Conservation (phyloP, 768 basidiomycete species). For the Mrakia blollopis region DNA sequence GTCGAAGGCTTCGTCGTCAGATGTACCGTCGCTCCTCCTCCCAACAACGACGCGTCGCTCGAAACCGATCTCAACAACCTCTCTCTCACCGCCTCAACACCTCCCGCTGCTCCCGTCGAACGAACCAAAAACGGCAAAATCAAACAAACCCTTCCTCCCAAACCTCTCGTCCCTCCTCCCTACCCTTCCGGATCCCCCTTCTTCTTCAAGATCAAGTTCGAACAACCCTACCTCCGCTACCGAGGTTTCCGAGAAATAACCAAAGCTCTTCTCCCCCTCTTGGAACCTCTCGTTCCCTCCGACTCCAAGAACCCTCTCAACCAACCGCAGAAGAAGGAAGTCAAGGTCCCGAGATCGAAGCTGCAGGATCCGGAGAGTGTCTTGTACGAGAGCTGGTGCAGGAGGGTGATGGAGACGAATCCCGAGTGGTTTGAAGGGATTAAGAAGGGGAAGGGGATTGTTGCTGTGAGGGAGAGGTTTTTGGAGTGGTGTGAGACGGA, state of each 20-base stretch:
- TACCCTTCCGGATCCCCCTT: slow-evolving; percentile 77
- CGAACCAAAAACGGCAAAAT: neutral
- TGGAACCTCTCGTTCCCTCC: neutral
- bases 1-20: slow-evolving; percentile 95
- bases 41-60: slow-evolving; percentile 40
- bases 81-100: neutral
- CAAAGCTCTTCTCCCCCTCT: slow-evolving; percentile 56
- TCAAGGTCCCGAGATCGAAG: slow-evolving; percentile 47
- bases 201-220: slow-evolving; percentile 99
- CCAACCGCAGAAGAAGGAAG: slow-evolving; percentile 25
- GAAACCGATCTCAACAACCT: slow-evolving; percentile 8
- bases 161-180: slow-evolving; percentile 48
- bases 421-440: slow-evolving; percentile 59
- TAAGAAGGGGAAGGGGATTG: slow-evolving; percentile 72
- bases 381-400: slow-evolving; percentile 78
- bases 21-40: slow-evolving; percentile 59
- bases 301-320: no score
- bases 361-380: slow-evolving; percentile 71
- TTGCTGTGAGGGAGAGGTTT: slow-evolving; percentile 73
- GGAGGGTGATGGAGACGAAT: slow-evolving; percentile 63
- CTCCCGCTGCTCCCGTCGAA: neutral
- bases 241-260: slow-evolving; percentile 96
- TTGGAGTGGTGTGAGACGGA: slow-evolving; percentile 57
- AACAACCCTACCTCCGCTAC: slow-evolving; percentile 98
- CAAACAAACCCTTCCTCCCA: neutral